Base-by-base conservation (phyloP, 306 rosid species). In the Acmispon strigosus region DNA sequence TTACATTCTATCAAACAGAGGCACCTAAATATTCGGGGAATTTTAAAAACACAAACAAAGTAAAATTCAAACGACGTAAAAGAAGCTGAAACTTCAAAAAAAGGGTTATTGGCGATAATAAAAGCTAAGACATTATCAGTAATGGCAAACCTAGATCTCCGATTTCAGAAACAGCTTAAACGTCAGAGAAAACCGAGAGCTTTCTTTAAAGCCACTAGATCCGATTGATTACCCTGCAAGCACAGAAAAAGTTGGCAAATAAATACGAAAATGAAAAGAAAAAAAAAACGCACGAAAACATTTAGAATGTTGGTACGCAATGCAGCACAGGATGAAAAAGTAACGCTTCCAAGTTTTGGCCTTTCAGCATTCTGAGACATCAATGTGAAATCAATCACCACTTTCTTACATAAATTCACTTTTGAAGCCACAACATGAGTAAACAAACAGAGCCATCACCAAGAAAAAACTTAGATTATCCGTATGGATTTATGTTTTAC, bases 171-270 rank as follows among this genome's bases (percentile, higher is more conserved):
- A 58, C 72, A 24, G 39, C 69, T 42, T 59, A 56, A 12, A 62
- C 62, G 51, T 56, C 80, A 54, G 39, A 50, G 11, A 44, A 60
- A 77, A 60, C 39, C 83, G 65, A 69, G 48, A 69, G 42, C 50
- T 70, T 66, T 60, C 66, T 72, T 68, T 62, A 54, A 70, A 72
- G 69, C 83, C 49, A 69, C 75, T 72, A 87, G 96, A 93, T 93
- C 98, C 84, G 84, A 81, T 62, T 57, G 76, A 55, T 72, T 43
- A 61, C 29, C 72, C 90, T 83, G 82, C 20, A 62, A 74, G 73
- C 29, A 70, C 14, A 61, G 5, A 19, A 20, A 6, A 14, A 57
- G 68, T 27, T 4, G 0, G 34, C 34, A 32, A 32, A 32, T 5
- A 32, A 32, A 32, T 5, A 32, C 8, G 8, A 5, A 27, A 27